Conservation (phyloP, 345 rosid species). For the Cardamine occulta region DNA sequence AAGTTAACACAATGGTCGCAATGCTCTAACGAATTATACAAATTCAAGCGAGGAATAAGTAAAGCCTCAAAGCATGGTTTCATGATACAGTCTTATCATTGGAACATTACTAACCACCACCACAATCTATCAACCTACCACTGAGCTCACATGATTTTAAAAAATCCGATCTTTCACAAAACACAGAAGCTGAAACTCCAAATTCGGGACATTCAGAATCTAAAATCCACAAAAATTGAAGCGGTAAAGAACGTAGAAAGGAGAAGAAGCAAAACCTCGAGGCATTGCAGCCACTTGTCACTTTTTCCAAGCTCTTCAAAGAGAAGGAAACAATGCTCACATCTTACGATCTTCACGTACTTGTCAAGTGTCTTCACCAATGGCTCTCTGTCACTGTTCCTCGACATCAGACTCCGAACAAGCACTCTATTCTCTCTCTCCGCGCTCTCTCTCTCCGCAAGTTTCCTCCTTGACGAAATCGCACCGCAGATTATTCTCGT, state of each 20-base stretch:
- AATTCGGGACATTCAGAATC: neutral
- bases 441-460: constrained; percentile 42
- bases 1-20: neutral
- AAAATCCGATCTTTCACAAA: neutral
- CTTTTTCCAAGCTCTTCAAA: constrained; percentile 91
- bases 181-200: constrained; percentile 27
- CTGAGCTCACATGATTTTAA: neutral
- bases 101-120: neutral
- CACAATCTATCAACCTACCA: neutral
- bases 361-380: constrained; percentile 69
- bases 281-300: constrained; percentile 89
- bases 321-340: constrained; percentile 81
- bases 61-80: neutral
- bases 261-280: constrained; percentile 59
- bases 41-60: neutral
- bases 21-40: neutral
- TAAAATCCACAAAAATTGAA: neutral
- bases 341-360: constrained; percentile 67
- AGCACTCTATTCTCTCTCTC: constrained; percentile 63
- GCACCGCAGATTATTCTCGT: constrained; percentile 47
- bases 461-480: constrained; percentile 57
- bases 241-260: neutral
- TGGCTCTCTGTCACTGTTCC: constrained; percentile 62
- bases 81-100: neutral
- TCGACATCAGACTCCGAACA: constrained; percentile 62